phyloP scores from a whole-genome alignment of 2,329 filamentous ascomycete species.

The Colletotrichum sp. region DNA sequence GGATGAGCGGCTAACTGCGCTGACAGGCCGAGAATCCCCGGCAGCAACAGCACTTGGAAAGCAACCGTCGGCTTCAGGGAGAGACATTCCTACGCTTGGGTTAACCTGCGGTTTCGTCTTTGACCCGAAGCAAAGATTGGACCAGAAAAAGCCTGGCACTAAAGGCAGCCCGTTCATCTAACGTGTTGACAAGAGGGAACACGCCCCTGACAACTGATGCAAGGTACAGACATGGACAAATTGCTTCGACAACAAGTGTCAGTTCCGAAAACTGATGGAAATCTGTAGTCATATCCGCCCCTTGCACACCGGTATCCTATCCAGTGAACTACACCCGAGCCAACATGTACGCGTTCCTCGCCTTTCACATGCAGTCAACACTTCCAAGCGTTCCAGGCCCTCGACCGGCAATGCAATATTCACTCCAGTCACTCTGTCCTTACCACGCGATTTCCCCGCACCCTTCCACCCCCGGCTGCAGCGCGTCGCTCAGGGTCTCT shows the following conservation, averaged over 20 bases:
- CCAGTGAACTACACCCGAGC: neutral
- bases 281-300: neutral
- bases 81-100: neutral
- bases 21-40: neutral
- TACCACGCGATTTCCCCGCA: neutral
- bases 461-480: neutral
- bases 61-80: neutral
- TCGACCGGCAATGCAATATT: neutral
- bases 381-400: neutral
- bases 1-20: neutral
- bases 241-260: neutral
- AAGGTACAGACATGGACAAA: neutral
- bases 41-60: neutral
- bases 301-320: constrained; percentile 7
- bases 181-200: neutral
- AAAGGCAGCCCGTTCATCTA: neutral
- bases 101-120: neutral
- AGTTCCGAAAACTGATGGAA: neutral
- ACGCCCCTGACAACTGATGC: neutral
- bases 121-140: neutral
- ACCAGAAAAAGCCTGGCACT: neutral
- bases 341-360: neutral
- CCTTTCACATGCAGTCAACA: neutral
- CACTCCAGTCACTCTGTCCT: neutral
- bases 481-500: neutral